phyloP scores from a whole-genome alignment of 768 basidiomycete species.

The Tylopilus cervinicoccineus region DNA sequence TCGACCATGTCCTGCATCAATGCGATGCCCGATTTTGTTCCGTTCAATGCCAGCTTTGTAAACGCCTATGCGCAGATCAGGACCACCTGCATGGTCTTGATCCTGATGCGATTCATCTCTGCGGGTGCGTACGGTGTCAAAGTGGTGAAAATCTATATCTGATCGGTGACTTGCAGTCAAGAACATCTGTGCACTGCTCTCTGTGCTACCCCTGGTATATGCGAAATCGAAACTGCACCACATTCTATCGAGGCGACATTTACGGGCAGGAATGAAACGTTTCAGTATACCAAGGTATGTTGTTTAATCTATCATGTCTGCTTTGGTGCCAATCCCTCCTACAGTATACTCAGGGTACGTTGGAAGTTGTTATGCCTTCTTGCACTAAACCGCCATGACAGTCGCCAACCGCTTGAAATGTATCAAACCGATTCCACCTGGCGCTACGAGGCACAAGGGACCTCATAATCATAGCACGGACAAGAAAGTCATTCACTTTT shows the following conservation, averaged over 20 bases:
- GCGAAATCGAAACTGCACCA: conserved; percentile 56
- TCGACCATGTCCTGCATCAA: conserved; percentile 41
- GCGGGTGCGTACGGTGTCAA: conserved; percentile 4
- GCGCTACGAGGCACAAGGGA: conserved; percentile 41
- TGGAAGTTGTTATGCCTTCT: background rate
- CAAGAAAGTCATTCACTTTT: conserved; percentile 47
- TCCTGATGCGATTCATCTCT: background rate
- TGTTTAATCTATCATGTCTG: background rate
- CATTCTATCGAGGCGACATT: conserved; percentile 61
- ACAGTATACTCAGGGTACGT: conserved; percentile 53
- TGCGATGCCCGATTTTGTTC: conserved; percentile 55
- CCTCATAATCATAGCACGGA: conserved; percentile 47
- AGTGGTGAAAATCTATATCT: background rate
- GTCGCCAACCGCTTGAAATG: conserved; percentile 51
- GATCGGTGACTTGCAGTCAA: conserved; percentile 36
- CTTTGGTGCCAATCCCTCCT: background rate
- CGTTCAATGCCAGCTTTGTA: conserved; percentile 50
- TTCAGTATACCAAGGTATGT: conserved; percentile 60
- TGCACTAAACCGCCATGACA: conserved; percentile 14
- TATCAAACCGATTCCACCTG: conserved; percentile 42
- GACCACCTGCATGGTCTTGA: conserved; percentile 1
- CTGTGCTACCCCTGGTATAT: conserved; percentile 48
- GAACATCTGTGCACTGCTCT: conserved; percentile 42
- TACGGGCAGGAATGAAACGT: conserved; percentile 54
- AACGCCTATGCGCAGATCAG: conserved; percentile 43